Evolutionary conservation across 2,329 filamentous ascomycete genomes (phyloP).

Genomic region (Penicillium verrucosum): DNA sequence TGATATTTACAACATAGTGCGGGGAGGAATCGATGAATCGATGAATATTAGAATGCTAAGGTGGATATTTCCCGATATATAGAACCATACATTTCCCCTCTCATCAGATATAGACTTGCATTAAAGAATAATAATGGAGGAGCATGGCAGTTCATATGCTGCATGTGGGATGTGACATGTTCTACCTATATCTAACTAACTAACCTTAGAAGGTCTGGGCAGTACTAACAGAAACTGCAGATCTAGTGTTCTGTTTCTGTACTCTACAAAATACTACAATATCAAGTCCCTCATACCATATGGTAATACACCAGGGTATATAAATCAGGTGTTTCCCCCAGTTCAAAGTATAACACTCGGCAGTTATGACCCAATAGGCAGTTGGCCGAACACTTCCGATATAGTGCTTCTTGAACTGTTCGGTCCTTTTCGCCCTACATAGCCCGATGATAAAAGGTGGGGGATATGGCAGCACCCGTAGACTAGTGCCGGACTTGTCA

Average conservation of each 20-base stretch:
- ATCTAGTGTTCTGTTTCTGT: not conserved
- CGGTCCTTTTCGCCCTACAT: not conserved
- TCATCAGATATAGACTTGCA: not conserved
- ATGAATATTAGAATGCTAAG: not conserved
- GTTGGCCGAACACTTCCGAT: not conserved
- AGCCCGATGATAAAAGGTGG: not conserved
- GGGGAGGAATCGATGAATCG: not conserved
- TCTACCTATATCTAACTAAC: not conserved
- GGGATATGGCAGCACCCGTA: not conserved
- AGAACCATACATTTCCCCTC: not conserved
- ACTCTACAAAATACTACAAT: not conserved
- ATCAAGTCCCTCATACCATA: not conserved
- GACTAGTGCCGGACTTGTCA: not conserved
- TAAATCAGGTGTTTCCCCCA: not conserved
- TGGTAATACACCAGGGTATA: constrained; percentile 11
- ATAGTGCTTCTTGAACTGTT: not conserved
- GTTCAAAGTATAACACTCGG: not conserved
- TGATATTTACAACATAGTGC: not conserved
- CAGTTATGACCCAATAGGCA: not conserved
- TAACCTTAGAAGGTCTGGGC: not conserved
- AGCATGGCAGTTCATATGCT: not conserved
- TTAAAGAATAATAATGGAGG: not conserved
- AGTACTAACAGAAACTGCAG: not conserved
- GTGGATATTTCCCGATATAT: not conserved
- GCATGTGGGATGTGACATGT: constrained; percentile 1